These are phyloP conservation scores for Ganoderma multipileum DNA, from an alignment of 1,284 basidiomycete species.

Conservation along the genomic window DNA sequence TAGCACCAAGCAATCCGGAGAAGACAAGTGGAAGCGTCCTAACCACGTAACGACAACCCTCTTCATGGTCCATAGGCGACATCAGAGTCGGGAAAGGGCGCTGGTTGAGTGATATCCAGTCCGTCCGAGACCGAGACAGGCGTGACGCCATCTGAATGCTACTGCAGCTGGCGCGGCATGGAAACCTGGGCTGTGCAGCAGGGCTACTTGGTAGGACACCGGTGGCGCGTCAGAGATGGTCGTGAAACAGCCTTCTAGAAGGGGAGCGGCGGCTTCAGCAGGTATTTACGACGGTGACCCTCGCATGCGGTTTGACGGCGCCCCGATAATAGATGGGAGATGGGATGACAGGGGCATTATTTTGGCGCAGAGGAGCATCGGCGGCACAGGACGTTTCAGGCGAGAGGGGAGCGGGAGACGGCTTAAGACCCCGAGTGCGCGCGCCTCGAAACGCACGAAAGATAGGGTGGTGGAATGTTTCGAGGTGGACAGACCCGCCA, in stretches of 20 bases:
- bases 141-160: not conserved
- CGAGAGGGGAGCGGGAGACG: not conserved
- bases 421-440: not conserved
- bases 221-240: conserved; percentile 3
- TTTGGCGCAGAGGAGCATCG: not conserved
- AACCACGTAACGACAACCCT: not conserved
- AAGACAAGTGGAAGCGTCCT: not conserved
- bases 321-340: not conserved
- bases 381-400: not conserved
- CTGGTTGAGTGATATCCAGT: not conserved
- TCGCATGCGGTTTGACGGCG: not conserved
- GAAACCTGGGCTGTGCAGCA: not conserved
- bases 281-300: not conserved
- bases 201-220: conserved; percentile 7
- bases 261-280: not conserved
- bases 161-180: not conserved
- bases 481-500: not conserved
- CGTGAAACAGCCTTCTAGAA: conserved; percentile 2
- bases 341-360: not conserved
- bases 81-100: not conserved
- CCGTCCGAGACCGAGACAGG: not conserved
- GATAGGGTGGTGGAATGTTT: not conserved
- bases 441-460: not conserved
- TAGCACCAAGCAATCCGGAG: not conserved
- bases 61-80: not conserved